phyloP scores from a whole-genome alignment of 2,329 filamentous ascomycete genomes.

The Botrytis deweyae region DNA sequence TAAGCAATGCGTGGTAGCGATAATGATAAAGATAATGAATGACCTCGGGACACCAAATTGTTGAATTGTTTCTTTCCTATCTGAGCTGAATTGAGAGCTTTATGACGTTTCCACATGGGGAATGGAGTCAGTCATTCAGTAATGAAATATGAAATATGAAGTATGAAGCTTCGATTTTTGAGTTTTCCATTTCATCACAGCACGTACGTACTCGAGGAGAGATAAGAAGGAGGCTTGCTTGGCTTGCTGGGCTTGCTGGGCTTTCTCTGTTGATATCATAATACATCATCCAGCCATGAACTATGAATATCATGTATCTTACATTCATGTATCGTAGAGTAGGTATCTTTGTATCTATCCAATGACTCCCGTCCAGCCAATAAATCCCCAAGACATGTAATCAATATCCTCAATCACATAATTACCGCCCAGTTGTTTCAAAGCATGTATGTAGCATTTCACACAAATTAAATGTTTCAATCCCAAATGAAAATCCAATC shows the following conservation, averaged over 20 bases:
- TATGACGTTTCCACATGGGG: neutral
- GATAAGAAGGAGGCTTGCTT: neutral
- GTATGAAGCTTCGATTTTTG: neutral
- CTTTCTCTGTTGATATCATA: neutral
- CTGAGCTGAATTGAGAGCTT: neutral
- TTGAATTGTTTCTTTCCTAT: neutral
- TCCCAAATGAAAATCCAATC: conserved; percentile 13
- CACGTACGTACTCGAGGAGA: neutral
- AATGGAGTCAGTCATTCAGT: neutral
- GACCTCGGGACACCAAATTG: neutral
- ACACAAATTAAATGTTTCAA: conserved; percentile 19
- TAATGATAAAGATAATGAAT: neutral
- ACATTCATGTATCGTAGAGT: neutral
- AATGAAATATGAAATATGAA: neutral
- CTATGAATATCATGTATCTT: neutral
- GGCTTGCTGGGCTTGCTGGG: neutral
- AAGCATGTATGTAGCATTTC: neutral
- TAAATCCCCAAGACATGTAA: neutral
- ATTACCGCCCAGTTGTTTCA: conserved; percentile 10
- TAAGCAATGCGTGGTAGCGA: neutral
- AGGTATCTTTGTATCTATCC: neutral
- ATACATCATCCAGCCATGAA: neutral
- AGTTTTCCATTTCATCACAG: neutral
- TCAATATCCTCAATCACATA: neutral
- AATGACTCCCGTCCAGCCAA: neutral